Percentiles rank a stretch among this genome's conserved stretches.
Conservation (phyloP, 768 basidiomycete species). For the Kondoa malvinella region DNA sequence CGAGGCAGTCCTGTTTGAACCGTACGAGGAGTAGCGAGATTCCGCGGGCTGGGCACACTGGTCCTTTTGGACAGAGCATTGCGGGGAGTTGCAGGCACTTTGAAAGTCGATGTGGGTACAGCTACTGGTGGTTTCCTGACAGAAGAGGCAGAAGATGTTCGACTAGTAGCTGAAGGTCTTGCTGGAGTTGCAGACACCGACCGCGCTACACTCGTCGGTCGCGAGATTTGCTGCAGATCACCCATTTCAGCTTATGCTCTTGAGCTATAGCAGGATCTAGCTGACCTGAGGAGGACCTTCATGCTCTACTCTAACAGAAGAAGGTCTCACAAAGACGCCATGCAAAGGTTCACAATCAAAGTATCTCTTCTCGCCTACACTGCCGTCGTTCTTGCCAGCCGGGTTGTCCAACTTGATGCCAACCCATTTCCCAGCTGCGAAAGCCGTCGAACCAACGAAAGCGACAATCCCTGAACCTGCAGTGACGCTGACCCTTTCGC, state of each 20-base stretch:
- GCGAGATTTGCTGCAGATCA: neutral
- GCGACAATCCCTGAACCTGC: slow-evolving; percentile 70
- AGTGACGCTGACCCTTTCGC: slow-evolving; percentile 60
- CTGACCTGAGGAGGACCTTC: neutral
- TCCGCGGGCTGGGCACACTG: neutral
- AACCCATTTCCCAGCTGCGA: slow-evolving; percentile 82
- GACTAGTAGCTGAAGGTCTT: neutral
- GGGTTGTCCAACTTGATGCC: slow-evolving; percentile 68
- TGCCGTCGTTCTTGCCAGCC: slow-evolving; percentile 91
- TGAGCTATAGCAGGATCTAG: neutral
- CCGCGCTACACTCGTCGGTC: neutral
- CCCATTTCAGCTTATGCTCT: neutral
- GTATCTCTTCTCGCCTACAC: slow-evolving; percentile 52
- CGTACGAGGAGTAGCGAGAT: neutral
- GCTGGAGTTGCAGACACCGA: no score
- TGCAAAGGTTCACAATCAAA: slow-evolving; percentile 58
- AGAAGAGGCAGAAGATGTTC: neutral
- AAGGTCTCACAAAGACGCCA: slow-evolving; percentile 74
- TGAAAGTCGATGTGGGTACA: neutral
- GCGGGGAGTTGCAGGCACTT: neutral
- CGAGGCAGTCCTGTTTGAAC: neutral
- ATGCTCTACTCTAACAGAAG: neutral
- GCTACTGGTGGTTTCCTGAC: neutral
- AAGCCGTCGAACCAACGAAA: slow-evolving; percentile 66
- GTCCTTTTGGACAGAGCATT: neutral